Percentiles rank a stretch among this genome's conserved stretches.
Evolutionary conservation across 495 filamentous ascomycete genomes (phyloP).

Genomic region (Penicillium bovifimosum): DNA sequence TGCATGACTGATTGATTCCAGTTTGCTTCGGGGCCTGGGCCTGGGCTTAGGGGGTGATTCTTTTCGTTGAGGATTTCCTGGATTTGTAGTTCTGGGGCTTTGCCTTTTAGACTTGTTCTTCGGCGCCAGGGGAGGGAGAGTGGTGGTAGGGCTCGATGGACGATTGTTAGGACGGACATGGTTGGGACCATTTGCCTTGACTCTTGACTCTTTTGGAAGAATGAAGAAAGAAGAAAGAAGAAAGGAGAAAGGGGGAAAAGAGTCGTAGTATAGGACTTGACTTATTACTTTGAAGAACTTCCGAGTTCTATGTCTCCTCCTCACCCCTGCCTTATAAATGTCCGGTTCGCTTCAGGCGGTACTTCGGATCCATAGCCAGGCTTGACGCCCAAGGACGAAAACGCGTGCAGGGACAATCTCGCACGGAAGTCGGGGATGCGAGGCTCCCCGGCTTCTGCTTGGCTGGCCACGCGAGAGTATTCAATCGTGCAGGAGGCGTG

Average conservation of each 20-base stretch:
- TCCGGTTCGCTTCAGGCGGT: constrained; percentile 1
- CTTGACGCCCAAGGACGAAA: constrained; percentile 16
- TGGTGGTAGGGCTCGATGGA: constrained; percentile 22
- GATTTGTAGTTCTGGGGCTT: constrained; percentile 12
- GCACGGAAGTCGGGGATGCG: constrained; percentile 16
- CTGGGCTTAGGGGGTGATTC: not conserved
- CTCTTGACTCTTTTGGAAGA: too few species aligned
- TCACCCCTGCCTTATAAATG: constrained; percentile 9
- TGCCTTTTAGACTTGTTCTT: constrained; percentile 15
- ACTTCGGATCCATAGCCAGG: constrained; percentile 3
- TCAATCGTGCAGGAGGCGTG: constrained; percentile 2
- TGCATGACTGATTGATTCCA: constrained; percentile 10
- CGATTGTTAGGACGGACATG: constrained; percentile 24
- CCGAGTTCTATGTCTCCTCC: not conserved
- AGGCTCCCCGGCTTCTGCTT: constrained; percentile 18
- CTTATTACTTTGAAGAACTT: too few species aligned
- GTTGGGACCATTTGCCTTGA: too few species aligned
- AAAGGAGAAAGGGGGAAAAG: not conserved
- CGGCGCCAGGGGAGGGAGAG: constrained; percentile 20
- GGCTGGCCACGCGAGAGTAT: constrained; percentile 23
- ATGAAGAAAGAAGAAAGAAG: too few species aligned
- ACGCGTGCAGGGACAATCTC: constrained; percentile 18
- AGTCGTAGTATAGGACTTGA: not conserved
- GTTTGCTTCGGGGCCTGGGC: not conserved
- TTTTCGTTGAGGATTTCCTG: not conserved